Evolutionary conservation across 345 rosid genomes (phyloP).

Genomic region (Eucalyptus marginata): DNA sequence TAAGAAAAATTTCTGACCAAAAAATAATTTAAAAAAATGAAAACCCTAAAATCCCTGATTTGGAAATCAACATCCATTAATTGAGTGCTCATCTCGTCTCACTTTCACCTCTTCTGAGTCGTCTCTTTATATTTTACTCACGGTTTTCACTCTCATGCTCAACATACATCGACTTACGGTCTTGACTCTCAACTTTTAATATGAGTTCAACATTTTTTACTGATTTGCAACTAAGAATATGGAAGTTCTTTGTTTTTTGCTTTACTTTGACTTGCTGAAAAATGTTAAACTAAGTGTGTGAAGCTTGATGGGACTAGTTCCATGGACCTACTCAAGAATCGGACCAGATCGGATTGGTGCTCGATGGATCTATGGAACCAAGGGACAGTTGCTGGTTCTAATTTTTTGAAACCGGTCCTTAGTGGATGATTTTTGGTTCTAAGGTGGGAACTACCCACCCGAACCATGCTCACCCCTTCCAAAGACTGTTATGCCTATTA

Average conservation of each 20-base stretch:
- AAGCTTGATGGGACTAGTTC: too few relatives aligned
- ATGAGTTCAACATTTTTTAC: rapidly evolving
- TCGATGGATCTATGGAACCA: rapidly evolving
- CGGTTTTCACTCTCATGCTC: rapidly evolving
- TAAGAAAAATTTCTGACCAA: rapidly evolving
- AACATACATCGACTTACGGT: too few relatives aligned
- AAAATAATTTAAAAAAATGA: too few relatives aligned
- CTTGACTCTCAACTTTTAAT: rapidly evolving
- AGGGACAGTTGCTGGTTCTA: rapidly evolving
- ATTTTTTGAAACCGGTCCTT: rapidly evolving
- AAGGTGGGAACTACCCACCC: rapidly evolving
- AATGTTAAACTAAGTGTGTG: too few relatives aligned
- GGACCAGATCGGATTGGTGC: rapidly evolving
- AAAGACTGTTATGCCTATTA: too few relatives aligned
- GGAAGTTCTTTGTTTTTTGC: rapidly evolving
- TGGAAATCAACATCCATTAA: too few relatives aligned
- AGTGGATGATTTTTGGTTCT: too few relatives aligned
- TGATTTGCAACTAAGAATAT: too few relatives aligned
- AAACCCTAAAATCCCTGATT: too few relatives aligned
- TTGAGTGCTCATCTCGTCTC: rapidly evolving
- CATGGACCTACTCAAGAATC: rapidly evolving
- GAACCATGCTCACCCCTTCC: too few relatives aligned
- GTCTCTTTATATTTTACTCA: too few relatives aligned
- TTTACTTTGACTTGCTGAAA: too few relatives aligned
- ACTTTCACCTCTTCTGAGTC: rapidly evolving